Base-by-base conservation (phyloP, 2,329 filamentous ascomycete species). In the Xylariaceae sp. region DNA sequence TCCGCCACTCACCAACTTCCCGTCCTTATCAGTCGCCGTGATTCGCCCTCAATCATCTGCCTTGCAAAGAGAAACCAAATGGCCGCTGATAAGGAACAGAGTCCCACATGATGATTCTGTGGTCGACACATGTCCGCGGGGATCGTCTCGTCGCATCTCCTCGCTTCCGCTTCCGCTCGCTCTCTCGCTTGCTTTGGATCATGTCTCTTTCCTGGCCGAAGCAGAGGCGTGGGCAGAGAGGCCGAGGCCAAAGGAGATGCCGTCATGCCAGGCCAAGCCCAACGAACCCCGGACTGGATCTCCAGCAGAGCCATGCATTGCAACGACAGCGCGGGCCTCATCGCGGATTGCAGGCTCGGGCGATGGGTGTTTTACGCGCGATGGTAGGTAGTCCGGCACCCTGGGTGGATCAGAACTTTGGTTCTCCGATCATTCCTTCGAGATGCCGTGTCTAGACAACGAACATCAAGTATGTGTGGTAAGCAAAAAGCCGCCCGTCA, bases 21-120 rank as follows among this genome's bases (percentile, higher is more conserved):
- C 37, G 15, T 22, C 34, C 52, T 55, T 57, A 57, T 56, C 54
- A 47, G 37, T 31, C 22, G 38, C 41, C 38, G 43, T 57, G 48
- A 56, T 56, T 55, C 52, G 53, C 48, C 41, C 37, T 37, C 37
- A 48, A 46, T 40, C 22, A 45, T 46, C 44, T 38, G 37, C 43
- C 22, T 47, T 46, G 37, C 42, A 48, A 34, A 32, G 13, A 32
- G 30, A 32, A 32, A 32, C 15, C 43, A 42, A 50, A 56, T 52
- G 42, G 34, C 38, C 39, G 39, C 37, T 49, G 54, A 57, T 57
- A 57, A 57, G 52, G 35, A 35, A 17, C 4, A 16, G 18, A 11
- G 19, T 43, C 46, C 45, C 22, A 26, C 22, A 26, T 26, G 6
- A n/a, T n/a, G n/a, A n/a, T 11, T 29, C 39, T n/a, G 22, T 38